These are phyloP conservation scores for Talaromyces wortmannii DNA, from an alignment of 495 filamentous ascomycete genomes.

Conservation along the genomic window DNA sequence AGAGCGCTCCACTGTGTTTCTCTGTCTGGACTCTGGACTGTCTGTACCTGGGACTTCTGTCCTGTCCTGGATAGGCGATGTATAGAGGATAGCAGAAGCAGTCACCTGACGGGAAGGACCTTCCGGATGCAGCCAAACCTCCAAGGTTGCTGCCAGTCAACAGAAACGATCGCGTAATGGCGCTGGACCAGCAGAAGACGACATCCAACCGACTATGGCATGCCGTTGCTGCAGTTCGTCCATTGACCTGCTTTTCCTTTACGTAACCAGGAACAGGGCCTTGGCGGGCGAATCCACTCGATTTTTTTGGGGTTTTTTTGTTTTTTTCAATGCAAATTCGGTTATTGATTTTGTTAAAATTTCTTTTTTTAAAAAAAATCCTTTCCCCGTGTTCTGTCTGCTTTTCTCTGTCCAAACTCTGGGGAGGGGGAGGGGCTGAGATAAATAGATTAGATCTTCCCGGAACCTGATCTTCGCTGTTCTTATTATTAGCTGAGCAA, in stretches of 20 bases:
- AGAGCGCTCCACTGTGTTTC: too few species aligned
- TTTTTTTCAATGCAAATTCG: neutral
- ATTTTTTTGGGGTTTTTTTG: neutral
- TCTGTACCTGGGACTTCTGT: too few species aligned
- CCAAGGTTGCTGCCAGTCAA: neutral
- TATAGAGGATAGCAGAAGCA: slow-evolving; percentile 7
- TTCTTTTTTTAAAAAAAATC: too few species aligned
- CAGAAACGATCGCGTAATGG: neutral
- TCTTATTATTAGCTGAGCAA: too few species aligned
- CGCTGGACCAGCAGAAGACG: neutral
- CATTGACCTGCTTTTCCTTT: slow-evolving; percentile 13
- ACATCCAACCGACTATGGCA: slow-evolving; percentile 3
- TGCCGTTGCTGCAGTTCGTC: slow-evolving; percentile 6
- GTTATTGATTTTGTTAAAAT: too few species aligned
- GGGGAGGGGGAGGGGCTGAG: too few species aligned
- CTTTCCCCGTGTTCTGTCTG: too few species aligned
- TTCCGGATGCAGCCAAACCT: slow-evolving; percentile 1
- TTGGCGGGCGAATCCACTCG: neutral
- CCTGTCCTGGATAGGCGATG: neutral
- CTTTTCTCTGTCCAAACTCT: too few species aligned
- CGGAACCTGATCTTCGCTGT: too few species aligned
- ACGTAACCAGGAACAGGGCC: slow-evolving; percentile 19
- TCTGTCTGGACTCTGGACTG: too few species aligned
- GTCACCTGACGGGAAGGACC: slow-evolving; percentile 10
- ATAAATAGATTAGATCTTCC: too few species aligned